These are phyloP conservation scores for Dalbergia cultrata DNA, from an alignment of 306 rosid genomes.

Conservation along the genomic window DNA sequence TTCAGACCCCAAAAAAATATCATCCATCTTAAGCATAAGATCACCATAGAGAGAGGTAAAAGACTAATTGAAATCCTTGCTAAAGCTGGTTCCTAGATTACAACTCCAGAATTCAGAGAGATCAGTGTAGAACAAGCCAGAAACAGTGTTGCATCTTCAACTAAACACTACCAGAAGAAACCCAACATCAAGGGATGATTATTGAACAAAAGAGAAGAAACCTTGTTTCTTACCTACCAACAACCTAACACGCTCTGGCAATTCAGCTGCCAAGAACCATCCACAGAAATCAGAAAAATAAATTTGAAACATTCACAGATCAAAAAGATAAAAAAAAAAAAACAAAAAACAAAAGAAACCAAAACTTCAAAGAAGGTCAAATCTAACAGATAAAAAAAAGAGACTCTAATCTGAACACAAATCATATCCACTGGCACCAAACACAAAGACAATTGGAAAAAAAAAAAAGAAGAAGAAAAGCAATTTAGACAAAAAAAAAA, in stretches of 20 bases:
- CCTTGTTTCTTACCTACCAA: slow-evolving; percentile 66
- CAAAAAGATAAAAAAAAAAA: slow-evolving; percentile 36
- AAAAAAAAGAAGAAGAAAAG: background rate
- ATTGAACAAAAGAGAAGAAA: slow-evolving; percentile 34
- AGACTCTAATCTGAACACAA: slow-evolving; percentile 27
- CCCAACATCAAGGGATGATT: slow-evolving; percentile 12
- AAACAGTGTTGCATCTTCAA: slow-evolving; percentile 42
- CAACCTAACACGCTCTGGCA: slow-evolving; percentile 59
- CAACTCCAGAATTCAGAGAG: slow-evolving; percentile 34
- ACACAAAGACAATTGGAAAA: background rate
- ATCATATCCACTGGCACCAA: slow-evolving; percentile 39
- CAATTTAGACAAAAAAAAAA: background rate
- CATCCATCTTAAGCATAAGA: slow-evolving; percentile 23
- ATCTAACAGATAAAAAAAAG: slow-evolving; percentile 44
- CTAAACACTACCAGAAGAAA: slow-evolving; percentile 43
- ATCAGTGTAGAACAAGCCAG: slow-evolving; percentile 31
- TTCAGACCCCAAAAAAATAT: slow-evolving; percentile 37
- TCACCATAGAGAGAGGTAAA: background rate
- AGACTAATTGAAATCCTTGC: slow-evolving; percentile 24
- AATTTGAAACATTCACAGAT: slow-evolving; percentile 42
- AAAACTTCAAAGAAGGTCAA: background rate
- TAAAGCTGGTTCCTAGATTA: slow-evolving; percentile 16
- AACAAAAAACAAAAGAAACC: background rate
- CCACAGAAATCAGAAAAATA: slow-evolving; percentile 27
- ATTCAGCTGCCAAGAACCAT: slow-evolving; percentile 48